These are phyloP conservation scores for Paramecium biaurelia DNA, from an alignment of 73 alveolate species.

Conservation along the genomic window DNA sequence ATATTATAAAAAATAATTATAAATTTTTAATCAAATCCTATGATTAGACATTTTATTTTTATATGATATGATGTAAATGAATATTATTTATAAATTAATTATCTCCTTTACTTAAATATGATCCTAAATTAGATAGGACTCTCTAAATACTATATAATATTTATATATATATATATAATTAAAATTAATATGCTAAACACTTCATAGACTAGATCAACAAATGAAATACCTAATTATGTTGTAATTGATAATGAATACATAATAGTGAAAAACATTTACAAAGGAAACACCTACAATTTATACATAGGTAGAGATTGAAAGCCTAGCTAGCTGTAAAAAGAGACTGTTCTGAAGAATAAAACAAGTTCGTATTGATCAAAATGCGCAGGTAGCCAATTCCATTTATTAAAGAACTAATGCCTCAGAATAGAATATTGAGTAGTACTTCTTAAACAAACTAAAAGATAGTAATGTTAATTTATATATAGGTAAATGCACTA, in stretches of 20 bases:
- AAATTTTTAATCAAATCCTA: too few species aligned
- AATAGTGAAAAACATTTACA: not conserved
- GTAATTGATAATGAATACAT: not conserved
- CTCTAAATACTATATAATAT: too few species aligned
- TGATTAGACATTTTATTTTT: too few species aligned
- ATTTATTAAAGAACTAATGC: not conserved
- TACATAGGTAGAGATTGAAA: not conserved
- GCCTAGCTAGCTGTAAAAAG: not conserved
- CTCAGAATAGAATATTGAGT: not conserved
- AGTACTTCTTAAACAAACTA: not conserved
- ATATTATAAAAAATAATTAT: too few species aligned
- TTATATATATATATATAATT: not conserved
- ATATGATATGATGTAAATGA: too few species aligned
- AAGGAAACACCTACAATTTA: conserved; percentile 12
- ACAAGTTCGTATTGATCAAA: not conserved
- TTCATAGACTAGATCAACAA: not conserved
- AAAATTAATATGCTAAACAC: not conserved
- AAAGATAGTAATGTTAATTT: not conserved
- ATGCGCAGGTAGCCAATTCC: not conserved
- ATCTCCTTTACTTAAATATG: too few species aligned
- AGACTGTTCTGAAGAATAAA: not conserved
- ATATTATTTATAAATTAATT: too few species aligned
- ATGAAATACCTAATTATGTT: not conserved
- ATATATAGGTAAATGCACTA: not conserved
- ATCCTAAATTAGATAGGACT: too few species aligned